phyloP scores from a whole-genome alignment of 441 rosid species.

The Adansonia grandidieri region DNA sequence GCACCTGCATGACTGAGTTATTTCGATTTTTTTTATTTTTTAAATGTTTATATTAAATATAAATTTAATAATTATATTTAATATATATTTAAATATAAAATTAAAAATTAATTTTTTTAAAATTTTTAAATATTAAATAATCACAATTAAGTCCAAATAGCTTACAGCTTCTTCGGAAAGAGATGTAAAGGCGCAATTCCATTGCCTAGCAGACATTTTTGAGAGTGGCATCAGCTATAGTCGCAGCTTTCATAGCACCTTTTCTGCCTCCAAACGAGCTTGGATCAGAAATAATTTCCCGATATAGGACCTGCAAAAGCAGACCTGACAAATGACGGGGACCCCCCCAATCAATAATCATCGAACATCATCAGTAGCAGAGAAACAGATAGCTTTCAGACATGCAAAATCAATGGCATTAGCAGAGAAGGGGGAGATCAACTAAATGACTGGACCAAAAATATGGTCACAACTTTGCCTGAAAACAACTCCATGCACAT shows the following conservation, averaged over 20 bases:
- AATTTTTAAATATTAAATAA: too few relatives aligned
- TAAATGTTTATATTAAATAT: too few relatives aligned
- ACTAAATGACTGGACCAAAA: slow-evolving; percentile 17
- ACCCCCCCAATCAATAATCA: slow-evolving; percentile 11
- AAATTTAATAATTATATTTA: too few relatives aligned
- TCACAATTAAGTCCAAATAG: too few relatives aligned
- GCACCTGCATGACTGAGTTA: slow-evolving; percentile 15
- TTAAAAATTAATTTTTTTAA: too few relatives aligned
- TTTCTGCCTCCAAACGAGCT: slow-evolving; percentile 61
- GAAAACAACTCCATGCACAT: slow-evolving; percentile 4
- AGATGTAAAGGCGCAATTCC: slow-evolving; percentile 48
- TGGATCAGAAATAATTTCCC: slow-evolving; percentile 64
- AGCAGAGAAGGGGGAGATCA: slow-evolving; percentile 1
- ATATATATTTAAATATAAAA: too few relatives aligned
- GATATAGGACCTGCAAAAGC: slow-evolving; percentile 53
- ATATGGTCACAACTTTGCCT: slow-evolving; percentile 1
- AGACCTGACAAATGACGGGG: slow-evolving; percentile 24
- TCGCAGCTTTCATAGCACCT: slow-evolving; percentile 67
- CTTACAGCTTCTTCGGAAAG: too few relatives aligned
- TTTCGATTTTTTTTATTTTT: too few relatives aligned
- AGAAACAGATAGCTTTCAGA: slow-evolving; percentile 13
- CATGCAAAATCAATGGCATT: neutral
- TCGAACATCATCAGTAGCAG: slow-evolving; percentile 4
- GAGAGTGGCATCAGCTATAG: slow-evolving; percentile 68
- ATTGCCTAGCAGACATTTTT: slow-evolving; percentile 71